phyloP scores from a whole-genome alignment of 2,329 filamentous ascomycete genomes.

The Sporothrix pallida region DNA sequence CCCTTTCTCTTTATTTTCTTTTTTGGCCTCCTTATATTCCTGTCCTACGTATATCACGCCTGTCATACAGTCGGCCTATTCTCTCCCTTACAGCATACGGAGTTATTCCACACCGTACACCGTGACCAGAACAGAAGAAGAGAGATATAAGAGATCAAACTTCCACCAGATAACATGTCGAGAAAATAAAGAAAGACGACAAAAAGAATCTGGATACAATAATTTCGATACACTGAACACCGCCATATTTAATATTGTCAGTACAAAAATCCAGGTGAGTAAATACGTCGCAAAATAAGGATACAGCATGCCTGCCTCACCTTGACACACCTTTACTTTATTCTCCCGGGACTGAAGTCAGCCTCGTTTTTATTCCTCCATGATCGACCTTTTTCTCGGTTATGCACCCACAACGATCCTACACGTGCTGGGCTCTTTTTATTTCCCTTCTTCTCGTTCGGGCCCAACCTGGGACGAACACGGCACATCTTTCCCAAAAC shows the following conservation, averaged over 20 bases:
- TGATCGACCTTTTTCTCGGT: background rate
- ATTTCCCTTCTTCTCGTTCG: conserved; percentile 5
- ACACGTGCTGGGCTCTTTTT: background rate
- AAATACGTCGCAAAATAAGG: background rate
- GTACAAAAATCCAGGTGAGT: background rate
- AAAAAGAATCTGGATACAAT: background rate
- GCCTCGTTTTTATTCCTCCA: background rate
- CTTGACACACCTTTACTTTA: background rate
- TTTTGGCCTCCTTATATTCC: too few species aligned
- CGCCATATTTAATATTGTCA: background rate
- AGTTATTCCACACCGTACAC: conserved; percentile 12
- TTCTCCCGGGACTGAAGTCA: conserved; percentile 1
- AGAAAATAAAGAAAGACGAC: background rate
- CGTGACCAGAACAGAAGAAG: background rate
- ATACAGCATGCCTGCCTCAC: background rate
- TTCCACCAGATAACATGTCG: background rate
- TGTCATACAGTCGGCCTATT: background rate
- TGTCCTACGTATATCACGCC: background rate
- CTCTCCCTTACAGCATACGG: conserved; percentile 16
- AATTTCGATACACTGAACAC: background rate
- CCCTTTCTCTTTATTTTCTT: background rate
- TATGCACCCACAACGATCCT: background rate
- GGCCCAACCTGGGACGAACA: background rate
- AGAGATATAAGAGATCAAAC: background rate
- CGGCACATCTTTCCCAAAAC: background rate